Evolutionary conservation across 495 filamentous ascomycete species (phyloP).

Genomic region (Hyaloscypha hepaticicola): DNA sequence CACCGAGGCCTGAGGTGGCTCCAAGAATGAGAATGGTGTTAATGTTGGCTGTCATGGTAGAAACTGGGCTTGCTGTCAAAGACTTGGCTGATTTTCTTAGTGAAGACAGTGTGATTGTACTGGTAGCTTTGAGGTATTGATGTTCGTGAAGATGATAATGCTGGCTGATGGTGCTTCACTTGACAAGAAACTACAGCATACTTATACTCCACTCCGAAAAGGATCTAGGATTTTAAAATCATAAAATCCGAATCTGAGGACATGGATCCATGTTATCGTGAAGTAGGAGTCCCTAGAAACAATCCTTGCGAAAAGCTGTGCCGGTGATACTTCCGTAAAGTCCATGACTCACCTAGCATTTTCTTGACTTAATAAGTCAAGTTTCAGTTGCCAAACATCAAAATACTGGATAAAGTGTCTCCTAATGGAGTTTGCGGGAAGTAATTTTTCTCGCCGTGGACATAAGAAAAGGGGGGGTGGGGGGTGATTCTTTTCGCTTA

Average conservation of each 20-base stretch:
- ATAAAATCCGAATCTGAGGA: not conserved
- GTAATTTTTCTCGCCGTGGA: not conserved
- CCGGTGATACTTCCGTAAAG: not conserved
- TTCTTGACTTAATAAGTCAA: not conserved
- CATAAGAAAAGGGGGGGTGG: not conserved
- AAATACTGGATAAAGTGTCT: not conserved
- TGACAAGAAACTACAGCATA: not conserved
- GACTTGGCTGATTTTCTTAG: too few species aligned
- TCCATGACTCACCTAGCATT: not conserved
- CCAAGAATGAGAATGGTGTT: slow-evolving; percentile 42
- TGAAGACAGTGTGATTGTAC: not conserved
- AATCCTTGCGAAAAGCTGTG: too few species aligned
- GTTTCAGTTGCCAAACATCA: not conserved
- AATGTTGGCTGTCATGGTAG: slow-evolving; percentile 29
- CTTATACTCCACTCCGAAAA: not conserved
- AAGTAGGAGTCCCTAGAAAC: too few species aligned
- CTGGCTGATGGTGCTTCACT: not conserved
- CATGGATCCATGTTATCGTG: too few species aligned
- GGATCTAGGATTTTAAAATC: not conserved
- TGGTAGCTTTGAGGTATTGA: not conserved
- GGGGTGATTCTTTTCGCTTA: not conserved
- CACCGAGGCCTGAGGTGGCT: slow-evolving; percentile 48
- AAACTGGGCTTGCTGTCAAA: not conserved
- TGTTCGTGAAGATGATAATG: slow-evolving; percentile 3
- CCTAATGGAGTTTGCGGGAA: not conserved